phyloP scores from a whole-genome alignment of 176 grass and related monocot species.

The Oryza coarctata region DNA sequence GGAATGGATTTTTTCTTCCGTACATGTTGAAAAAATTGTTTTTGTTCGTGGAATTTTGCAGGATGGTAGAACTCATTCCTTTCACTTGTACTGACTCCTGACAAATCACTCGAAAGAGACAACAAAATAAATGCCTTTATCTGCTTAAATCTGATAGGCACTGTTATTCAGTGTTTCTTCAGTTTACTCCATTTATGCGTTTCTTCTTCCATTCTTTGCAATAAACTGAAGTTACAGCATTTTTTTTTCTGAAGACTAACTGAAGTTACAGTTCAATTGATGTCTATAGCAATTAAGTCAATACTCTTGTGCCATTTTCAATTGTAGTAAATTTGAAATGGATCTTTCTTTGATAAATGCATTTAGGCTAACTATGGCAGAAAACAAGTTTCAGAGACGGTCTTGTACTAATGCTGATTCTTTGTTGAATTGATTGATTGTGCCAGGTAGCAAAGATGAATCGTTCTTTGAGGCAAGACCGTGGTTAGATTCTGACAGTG shows the following conservation, averaged over 20 bases:
- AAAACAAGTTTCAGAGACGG: background rate
- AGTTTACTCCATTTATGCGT: background rate
- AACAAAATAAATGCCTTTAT: background rate
- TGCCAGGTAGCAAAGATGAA: slow-evolving; percentile 74
- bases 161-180: background rate
- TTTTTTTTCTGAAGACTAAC: background rate
- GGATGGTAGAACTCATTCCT: too few relatives aligned
- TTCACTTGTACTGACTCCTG: background rate
- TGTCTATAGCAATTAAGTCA: background rate
- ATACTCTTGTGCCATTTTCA: background rate
- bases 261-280: background rate
- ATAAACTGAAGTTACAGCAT: background rate
- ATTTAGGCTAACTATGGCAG: background rate
- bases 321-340: background rate
- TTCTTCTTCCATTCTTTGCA: background rate
- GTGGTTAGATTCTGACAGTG: slow-evolving; percentile 71
- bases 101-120: background rate
- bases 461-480: slow-evolving; percentile 71
- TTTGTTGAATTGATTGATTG: background rate
- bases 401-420: background rate
- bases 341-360: background rate
- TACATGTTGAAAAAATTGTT: background rate
- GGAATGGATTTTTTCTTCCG: too few relatives aligned
- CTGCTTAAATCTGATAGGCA: background rate
- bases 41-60: background rate